phyloP scores from a whole-genome alignment of 352 stramenopile genomes.

The Phytopythium cucurbitacearum region DNA sequence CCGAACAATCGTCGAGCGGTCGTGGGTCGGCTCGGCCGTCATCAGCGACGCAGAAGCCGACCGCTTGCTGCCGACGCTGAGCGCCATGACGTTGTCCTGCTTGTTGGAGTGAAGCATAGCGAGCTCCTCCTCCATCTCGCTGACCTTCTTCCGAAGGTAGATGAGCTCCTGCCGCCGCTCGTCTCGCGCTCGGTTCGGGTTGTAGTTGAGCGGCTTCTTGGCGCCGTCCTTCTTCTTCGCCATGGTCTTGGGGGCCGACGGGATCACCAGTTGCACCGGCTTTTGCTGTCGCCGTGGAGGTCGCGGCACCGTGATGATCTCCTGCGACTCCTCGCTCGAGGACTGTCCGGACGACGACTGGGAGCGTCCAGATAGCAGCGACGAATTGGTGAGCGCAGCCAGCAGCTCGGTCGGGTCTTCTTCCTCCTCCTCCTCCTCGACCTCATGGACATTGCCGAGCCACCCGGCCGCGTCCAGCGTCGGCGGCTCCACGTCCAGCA shows the following conservation, averaged over 20 bases:
- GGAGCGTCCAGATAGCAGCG: not conserved
- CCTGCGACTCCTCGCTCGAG: constrained; percentile 3
- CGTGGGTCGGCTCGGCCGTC: constrained; percentile 5
- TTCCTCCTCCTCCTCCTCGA: constrained; percentile 3
- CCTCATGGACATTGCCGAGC: constrained; percentile 10
- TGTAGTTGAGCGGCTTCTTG: constrained; percentile 7
- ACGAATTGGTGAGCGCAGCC: constrained; percentile 8
- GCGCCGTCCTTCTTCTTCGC: constrained; percentile 17
- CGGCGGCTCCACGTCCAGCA: constrained; percentile 20
- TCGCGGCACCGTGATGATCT: not conserved
- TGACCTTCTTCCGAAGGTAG: constrained; percentile 23
- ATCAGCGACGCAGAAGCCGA: constrained; percentile 8
- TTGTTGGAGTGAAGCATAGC: constrained; percentile 13
- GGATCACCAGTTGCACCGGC: constrained; percentile 3
- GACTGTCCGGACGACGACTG: not conserved
- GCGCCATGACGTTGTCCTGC: constrained; percentile 3
- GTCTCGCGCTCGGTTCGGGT: constrained; percentile 29
- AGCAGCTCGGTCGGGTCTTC: constrained; percentile 16
- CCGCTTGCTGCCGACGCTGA: constrained; percentile 11
- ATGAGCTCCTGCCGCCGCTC: constrained; percentile 29
- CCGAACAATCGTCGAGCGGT: constrained; percentile 5
- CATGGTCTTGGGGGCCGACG: constrained; percentile 1
- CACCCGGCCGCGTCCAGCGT: constrained; percentile 2
- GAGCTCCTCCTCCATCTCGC: constrained; percentile 25
- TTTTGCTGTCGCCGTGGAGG: constrained; percentile 1